These are phyloP conservation scores for Globisporangium paroecandrum DNA, from an alignment of 352 stramenopile genomes.

Conservation along the genomic window DNA sequence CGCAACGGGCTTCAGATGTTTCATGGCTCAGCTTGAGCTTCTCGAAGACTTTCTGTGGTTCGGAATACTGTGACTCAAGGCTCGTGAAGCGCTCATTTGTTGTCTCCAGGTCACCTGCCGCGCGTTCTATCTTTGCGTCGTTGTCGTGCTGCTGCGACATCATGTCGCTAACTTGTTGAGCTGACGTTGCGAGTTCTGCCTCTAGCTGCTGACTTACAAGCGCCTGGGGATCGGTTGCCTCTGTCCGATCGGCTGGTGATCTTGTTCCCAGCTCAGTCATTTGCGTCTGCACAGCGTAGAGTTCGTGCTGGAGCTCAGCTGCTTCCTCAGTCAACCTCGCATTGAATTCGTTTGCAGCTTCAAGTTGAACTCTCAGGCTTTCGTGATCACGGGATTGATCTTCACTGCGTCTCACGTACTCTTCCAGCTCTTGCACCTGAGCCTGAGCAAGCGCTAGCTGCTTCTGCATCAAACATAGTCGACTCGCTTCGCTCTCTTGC, in stretches of 20 bases:
- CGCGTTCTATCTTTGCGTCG: neutral
- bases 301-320: neutral
- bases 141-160: neutral
- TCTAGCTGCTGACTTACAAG: neutral
- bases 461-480: neutral
- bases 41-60: neutral
- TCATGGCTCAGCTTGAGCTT: neutral
- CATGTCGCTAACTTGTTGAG: neutral
- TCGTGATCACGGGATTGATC: too few species aligned
- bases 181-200: neutral
- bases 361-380: neutral
- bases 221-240: neutral
- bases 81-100: neutral
- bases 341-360: neutral
- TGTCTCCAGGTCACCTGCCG: neutral
- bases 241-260: neutral
- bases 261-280: neutral
- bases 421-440: neutral
- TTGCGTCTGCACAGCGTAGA: neutral
- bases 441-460: neutral
- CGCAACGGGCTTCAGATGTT: neutral
- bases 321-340: neutral
- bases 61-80: neutral
- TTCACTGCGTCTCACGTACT: neutral
- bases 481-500: neutral